Evolutionary conservation across 2,329 filamentous ascomycete species (phyloP).

Genomic region (Rhinocladiella similis): DNA sequence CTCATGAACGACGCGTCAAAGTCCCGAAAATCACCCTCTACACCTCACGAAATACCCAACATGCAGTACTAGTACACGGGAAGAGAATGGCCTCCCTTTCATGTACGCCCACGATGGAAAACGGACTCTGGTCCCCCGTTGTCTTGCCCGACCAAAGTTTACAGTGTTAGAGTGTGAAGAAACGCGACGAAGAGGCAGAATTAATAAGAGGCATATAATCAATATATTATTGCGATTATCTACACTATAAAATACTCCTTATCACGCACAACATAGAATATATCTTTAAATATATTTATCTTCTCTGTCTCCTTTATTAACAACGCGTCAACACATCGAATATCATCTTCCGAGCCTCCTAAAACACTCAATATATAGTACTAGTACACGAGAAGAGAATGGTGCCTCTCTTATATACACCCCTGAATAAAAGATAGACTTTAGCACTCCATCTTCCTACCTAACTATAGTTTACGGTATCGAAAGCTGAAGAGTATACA

Average conservation of each 20-base stretch:
- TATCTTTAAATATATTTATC: too few species aligned
- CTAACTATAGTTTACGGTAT: constrained; percentile 6
- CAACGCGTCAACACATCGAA: neutral
- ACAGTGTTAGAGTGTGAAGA: constrained; percentile 2
- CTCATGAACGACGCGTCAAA: constrained; percentile 5
- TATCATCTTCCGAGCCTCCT: neutral
- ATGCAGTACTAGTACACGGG: constrained; percentile 1
- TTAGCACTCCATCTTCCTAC: constrained; percentile 3
- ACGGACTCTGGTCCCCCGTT: constrained; percentile 1
- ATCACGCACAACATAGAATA: too few species aligned
- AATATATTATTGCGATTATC: too few species aligned
- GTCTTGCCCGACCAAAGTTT: constrained; percentile 7
- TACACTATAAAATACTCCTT: too few species aligned
- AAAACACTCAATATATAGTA: neutral
- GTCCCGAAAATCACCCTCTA: constrained; percentile 8
- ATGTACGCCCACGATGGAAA: constrained; percentile 2
- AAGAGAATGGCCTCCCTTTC: neutral
- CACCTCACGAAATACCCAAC: constrained; percentile 3
- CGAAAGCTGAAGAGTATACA: neutral
- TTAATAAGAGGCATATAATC: neutral
- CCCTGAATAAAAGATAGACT: constrained; percentile 2
- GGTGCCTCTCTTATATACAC: neutral
- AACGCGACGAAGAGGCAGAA: neutral
- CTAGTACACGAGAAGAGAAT: neutral
- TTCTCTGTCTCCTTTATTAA: neutral